phyloP scores from a whole-genome alignment of 345 rosid species.

The Xanthoceras sorbifolium region DNA sequence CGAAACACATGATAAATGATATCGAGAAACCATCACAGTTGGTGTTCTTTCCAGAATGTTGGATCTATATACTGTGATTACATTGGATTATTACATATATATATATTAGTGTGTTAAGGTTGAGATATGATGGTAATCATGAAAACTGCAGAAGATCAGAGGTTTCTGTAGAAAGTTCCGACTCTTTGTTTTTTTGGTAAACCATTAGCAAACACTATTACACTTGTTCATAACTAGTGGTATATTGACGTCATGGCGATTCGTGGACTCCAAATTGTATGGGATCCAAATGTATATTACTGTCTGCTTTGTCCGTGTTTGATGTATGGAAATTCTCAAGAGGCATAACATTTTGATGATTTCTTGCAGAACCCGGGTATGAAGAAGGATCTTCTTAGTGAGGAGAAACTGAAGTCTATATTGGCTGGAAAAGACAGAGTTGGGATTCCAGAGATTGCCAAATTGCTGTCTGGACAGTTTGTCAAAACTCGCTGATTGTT shows the following conservation, averaged over 20 bases:
- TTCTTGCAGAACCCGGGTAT: conserved; percentile 43
- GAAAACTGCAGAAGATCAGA: neutral
- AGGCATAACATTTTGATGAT: neutral
- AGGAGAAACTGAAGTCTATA: conserved; percentile 42
- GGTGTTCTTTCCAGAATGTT: neutral
- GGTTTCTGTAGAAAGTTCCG: neutral
- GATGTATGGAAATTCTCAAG: neutral
- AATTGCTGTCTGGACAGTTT: conserved; percentile 40
- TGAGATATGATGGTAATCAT: neutral
- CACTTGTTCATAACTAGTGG: neutral
- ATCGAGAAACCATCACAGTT: neutral
- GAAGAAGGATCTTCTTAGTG: conserved; percentile 35
- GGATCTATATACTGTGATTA: neutral
- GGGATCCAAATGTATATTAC: no score
- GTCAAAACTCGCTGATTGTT: conserved; percentile 17
- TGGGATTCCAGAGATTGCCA: conserved; percentile 43
- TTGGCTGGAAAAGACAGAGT: conserved; percentile 44
- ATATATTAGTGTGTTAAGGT: neutral
- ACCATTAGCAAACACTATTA: neutral
- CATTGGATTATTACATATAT: neutral
- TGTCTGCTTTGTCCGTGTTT: neutral
- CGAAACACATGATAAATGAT: neutral
- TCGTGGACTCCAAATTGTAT: neutral
- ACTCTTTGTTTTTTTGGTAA: neutral
- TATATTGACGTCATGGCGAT: neutral